Conservation (phyloP, 768 basidiomycete genomes). For the Hericium erinaceus region DNA sequence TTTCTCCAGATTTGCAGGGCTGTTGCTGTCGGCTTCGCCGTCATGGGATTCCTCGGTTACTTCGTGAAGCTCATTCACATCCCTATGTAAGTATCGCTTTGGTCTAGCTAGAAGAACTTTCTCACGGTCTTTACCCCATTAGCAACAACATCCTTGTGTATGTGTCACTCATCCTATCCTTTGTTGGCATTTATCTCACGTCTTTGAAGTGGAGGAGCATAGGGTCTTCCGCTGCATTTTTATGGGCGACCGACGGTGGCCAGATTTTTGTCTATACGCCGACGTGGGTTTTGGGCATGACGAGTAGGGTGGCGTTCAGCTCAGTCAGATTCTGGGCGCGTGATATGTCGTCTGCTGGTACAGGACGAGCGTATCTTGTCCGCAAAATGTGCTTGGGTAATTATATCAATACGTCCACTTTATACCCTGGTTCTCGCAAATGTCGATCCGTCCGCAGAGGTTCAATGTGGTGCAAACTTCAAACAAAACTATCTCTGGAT, state of each 20-base stretch:
- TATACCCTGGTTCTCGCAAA: no score
- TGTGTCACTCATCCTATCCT: slow-evolving; percentile 27
- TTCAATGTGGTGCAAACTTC: not conserved
- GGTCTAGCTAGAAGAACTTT: not conserved
- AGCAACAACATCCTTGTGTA: slow-evolving; percentile 99
- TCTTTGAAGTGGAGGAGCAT: slow-evolving; percentile 65
- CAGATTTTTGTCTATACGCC: no score
- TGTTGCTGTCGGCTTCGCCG: slow-evolving; percentile 93
- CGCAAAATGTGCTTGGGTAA: no score
- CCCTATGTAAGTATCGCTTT: slow-evolving; percentile 68
- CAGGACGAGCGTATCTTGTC: no score
- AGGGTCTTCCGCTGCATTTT: slow-evolving; percentile 14
- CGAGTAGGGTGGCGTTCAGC: no score
- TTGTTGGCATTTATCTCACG: slow-evolving; percentile 6
- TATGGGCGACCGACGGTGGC: no score
- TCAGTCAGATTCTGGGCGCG: no score
- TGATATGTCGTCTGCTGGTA: no score
- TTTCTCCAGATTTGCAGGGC: slow-evolving; percentile 93
- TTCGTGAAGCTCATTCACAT: slow-evolving; percentile 98
- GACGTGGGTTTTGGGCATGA: no score
- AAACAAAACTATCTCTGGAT: slow-evolving; percentile 3
- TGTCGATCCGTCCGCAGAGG: no score
- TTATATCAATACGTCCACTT: no score
- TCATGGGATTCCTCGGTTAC: slow-evolving; percentile 99
- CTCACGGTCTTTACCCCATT: slow-evolving; percentile 1